Evolutionary conservation across 371 early-diverging fungal species (phyloP).

Genomic region (Lichtheimia ramosa): DNA sequence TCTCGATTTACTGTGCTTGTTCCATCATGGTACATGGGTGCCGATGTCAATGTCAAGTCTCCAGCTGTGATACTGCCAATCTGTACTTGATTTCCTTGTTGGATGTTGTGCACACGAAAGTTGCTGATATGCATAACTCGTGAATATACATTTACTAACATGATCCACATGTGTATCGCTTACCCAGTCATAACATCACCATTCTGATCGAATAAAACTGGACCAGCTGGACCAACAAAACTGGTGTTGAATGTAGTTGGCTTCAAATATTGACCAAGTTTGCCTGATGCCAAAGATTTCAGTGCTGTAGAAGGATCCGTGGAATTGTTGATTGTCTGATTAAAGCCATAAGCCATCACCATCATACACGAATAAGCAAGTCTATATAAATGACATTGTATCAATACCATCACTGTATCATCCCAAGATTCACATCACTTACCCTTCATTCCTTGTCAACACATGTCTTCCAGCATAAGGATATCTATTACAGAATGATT

Average conservation of each 20-base stretch:
- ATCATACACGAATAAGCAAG: conserved; percentile 58
- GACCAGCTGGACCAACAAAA: conserved; percentile 58
- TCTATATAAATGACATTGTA: conserved; percentile 1
- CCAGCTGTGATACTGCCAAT: conserved; percentile 54
- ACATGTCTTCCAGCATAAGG: conserved; percentile 35
- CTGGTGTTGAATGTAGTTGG: conserved; percentile 48
- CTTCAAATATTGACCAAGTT: conserved; percentile 29
- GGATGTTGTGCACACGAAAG: conserved; percentile 51
- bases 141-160: neutral
- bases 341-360: conserved; percentile 53
- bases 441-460: conserved; percentile 38
- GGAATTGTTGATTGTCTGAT: conserved; percentile 31
- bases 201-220: conserved; percentile 55
- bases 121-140: conserved; percentile 26
- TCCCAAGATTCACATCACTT: neutral
- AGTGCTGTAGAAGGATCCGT: conserved; percentile 22
- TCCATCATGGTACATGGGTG: conserved; percentile 54
- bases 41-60: conserved; percentile 42
- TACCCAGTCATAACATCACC: conserved; percentile 54
- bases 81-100: conserved; percentile 40
- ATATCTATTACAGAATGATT: conserved; percentile 14
- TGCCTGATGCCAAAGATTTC: conserved; percentile 22
- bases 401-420: neutral
- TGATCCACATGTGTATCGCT: neutral
- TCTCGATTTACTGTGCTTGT: conserved; percentile 24